These are phyloP conservation scores for Crithidia expoeki DNA, from an alignment of 208 protist species.

Conservation along the genomic window DNA sequence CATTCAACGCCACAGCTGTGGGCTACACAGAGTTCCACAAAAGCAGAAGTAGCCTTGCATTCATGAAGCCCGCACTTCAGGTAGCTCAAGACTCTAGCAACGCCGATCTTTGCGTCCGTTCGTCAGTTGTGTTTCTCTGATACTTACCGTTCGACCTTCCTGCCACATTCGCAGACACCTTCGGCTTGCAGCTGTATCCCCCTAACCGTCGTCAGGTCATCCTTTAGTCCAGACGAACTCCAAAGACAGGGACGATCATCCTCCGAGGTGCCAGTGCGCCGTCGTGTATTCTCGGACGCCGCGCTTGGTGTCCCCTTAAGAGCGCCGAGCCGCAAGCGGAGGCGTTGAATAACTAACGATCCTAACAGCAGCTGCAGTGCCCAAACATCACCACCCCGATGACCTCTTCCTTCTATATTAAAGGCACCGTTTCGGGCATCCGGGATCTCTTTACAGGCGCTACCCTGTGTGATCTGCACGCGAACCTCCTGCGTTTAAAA, in stretches of 20 bases:
- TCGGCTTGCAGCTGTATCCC: background rate
- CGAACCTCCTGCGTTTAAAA: background rate
- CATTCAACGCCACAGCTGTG: too few relatives aligned
- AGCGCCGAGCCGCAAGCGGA: background rate
- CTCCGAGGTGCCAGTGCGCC: too few relatives aligned
- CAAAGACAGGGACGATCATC: too few relatives aligned
- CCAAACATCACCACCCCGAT: background rate
- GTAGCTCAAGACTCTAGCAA: too few relatives aligned
- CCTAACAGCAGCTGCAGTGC: background rate
- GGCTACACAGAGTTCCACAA: too few relatives aligned
- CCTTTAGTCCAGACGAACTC: background rate
- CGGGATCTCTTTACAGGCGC: background rate
- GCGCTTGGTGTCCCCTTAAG: too few relatives aligned
- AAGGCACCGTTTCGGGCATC: background rate
- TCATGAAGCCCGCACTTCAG: too few relatives aligned
- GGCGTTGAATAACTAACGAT: background rate
- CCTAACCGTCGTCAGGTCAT: background rate
- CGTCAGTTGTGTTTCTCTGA: background rate
- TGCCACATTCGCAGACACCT: background rate
- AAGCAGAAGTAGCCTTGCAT: too few relatives aligned
- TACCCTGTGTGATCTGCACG: background rate
- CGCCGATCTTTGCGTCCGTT: too few relatives aligned
- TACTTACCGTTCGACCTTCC: background rate
- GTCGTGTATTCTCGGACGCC: too few relatives aligned
- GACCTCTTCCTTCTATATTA: too few relatives aligned